Base-by-base conservation (phyloP, 805 yeast genomes). In the Limtongia smithiae region DNA sequence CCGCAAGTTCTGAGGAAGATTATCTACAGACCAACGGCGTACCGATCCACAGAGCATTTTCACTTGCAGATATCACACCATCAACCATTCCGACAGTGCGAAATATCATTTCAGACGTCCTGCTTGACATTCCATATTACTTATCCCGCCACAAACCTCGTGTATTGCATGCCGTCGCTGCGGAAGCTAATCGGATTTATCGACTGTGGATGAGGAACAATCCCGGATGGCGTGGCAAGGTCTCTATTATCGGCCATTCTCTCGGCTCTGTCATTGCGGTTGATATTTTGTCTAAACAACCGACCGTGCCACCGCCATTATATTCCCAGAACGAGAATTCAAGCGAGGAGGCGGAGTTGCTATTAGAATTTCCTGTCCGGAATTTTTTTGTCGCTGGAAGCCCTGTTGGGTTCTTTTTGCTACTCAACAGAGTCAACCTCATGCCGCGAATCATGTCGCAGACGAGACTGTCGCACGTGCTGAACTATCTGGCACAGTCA, bases 221-320 rank as follows among this genome's bases (percentile, higher is more conserved):
- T 60, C 96, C 96, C 0, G 69, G 76, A 11, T 89, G 89, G 67
- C 40, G 46, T 7, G 68, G 68, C 9, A 62, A 65, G 2, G 81
- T 88, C 1, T 86, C 87, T 60, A 65, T 89, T 1, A 69, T 89
- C 53, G 96, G 96, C 1, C 97, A 89, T 65, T 87, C 96, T 0
- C 68, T 89, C 35, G 97, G 97, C 0, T 83, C 94, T 11, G 82
- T 89, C 0, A 85, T 89, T 38, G 74, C 82, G 1, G 82, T 88
- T 55, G 97, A 91, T 65, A 71, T 91, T 27, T 66, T 90, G 25
- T 62, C 71, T 5, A 59, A 60, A 22, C 75, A 71, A 58, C 73
- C 73, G 1, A 60, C 71, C 1, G 50, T 44, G 9, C 54, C 59
- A 3, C 59, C 60, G 6, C 58, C 58, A 0, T 34, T 52, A 18